phyloP scores from a whole-genome alignment of 352 stramenopile species.

The Globisporangium spiculum region DNA sequence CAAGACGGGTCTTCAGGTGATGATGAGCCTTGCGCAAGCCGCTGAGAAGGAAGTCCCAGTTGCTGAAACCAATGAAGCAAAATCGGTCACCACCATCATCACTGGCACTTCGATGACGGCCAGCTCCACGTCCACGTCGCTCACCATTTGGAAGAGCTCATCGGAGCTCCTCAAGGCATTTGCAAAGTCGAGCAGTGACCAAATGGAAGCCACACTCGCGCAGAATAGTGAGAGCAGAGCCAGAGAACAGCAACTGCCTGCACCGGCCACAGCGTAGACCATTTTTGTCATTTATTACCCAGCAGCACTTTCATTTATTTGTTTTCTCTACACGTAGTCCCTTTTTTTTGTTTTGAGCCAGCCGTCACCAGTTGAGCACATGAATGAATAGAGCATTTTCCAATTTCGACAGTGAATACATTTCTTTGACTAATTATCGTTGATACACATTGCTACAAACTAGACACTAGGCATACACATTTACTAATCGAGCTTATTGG shows the following conservation, averaged over 20 bases:
- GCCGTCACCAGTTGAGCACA: background rate
- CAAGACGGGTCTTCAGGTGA: background rate
- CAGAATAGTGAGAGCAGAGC: background rate
- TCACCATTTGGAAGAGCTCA: background rate
- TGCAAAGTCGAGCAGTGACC: slow-evolving; percentile 5
- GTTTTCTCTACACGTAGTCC: background rate
- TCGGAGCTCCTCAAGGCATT: background rate
- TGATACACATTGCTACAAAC: background rate
- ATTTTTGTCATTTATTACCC: background rate
- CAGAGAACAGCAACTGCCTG: background rate
- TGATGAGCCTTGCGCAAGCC: background rate
- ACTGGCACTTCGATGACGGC: background rate
- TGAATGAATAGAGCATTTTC: background rate
- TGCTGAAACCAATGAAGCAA: background rate
- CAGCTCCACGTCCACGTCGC: background rate
- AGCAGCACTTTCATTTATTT: background rate
- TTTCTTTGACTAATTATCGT: background rate
- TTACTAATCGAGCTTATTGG: background rate
- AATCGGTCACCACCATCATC: background rate
- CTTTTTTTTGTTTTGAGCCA: background rate
- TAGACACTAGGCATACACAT: background rate
- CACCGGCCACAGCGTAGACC: background rate
- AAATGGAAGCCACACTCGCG: slow-evolving; percentile 16
- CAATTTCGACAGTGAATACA: background rate
- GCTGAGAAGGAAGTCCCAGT: background rate